These are phyloP conservation scores for Lachnum nothofagi DNA, from an alignment of 2,329 filamentous ascomycete genomes.

Conservation along the genomic window DNA sequence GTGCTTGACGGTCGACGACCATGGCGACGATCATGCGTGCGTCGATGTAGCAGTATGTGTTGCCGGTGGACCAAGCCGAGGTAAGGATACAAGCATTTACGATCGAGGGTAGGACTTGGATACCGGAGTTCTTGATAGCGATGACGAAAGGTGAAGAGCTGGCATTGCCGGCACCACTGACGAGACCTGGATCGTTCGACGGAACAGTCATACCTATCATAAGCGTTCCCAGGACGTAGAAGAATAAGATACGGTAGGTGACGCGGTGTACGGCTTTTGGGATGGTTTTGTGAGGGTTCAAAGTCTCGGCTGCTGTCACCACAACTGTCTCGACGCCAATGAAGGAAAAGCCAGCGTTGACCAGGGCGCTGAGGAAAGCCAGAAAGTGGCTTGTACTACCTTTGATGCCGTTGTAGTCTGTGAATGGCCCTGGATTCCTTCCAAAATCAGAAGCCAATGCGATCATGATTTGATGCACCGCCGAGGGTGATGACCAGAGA, in stretches of 20 bases:
- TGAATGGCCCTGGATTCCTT: conserved; percentile 65
- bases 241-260: conserved; percentile 70
- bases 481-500: conserved; percentile 75
- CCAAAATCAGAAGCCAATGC: conserved; percentile 69
- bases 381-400: conserved; percentile 60
- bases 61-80: conserved; percentile 57
- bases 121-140: conserved; percentile 62
- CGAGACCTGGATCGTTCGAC: conserved; percentile 26
- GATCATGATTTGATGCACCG: conserved; percentile 67
- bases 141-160: conserved; percentile 55
- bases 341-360: conserved; percentile 45
- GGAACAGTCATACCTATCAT: conserved; percentile 55
- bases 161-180: conserved; percentile 4
- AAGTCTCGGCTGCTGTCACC: conserved; percentile 59
- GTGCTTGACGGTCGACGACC: conserved; percentile 49
- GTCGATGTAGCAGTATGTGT: conserved; percentile 57
- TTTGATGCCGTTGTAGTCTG: conserved; percentile 51
- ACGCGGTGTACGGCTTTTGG: conserved; percentile 73
- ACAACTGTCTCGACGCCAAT: conserved; percentile 43
- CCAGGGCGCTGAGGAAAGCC: conserved; percentile 46
- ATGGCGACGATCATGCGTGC: conserved; percentile 56
- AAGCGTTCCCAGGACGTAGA: conserved; percentile 70
- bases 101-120: conserved; percentile 61
- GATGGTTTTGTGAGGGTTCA: conserved; percentile 64
- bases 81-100: conserved; percentile 69